Percentiles rank a stretch among this genome's conserved stretches.
These are phyloP conservation scores for Calonectria pteridis DNA, from an alignment of 2,329 filamentous ascomycete species.

Conservation along the genomic window DNA sequence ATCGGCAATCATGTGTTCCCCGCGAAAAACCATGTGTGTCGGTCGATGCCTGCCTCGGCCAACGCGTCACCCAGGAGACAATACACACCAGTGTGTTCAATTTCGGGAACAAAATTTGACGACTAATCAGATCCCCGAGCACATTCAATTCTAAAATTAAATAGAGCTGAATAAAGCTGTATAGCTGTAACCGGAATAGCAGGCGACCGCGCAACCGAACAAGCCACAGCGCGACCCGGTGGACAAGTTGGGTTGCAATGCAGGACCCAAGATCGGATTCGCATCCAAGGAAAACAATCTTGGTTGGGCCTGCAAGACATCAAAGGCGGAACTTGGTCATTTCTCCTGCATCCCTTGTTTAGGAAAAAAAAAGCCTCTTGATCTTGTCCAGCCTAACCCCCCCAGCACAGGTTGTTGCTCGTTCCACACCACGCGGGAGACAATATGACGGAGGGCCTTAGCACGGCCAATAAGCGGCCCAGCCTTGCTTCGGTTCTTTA, in stretches of 20 bases:
- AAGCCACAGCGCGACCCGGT: background rate
- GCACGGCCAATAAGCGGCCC: background rate
- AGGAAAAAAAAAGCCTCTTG: background rate
- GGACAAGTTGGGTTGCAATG: conserved; percentile 17
- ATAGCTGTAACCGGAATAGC: background rate
- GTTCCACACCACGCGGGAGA: background rate
- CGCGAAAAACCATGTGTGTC: background rate
- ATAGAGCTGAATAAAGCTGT: no score
- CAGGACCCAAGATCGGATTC: background rate
- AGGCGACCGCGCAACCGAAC: background rate
- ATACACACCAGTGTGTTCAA: background rate
- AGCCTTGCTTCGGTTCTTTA: background rate
- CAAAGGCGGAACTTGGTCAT: background rate
- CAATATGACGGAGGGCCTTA: background rate
- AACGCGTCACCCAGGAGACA: conserved; percentile 23
- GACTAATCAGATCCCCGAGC: background rate
- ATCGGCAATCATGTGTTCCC: background rate
- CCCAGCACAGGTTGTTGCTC: no score
- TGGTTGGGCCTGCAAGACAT: background rate
- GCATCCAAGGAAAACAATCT: conserved; percentile 1
- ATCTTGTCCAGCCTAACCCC: background rate
- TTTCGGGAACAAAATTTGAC: background rate
- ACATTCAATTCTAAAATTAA: background rate
- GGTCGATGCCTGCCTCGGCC: conserved; percentile 17
- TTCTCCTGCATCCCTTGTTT: conserved; percentile 5